A percentile compares a stretch with the other conserved stretches of the same genome.
Evolutionary conservation across 345 rosid species (phyloP).

Genomic region (Corchorus olitorius): DNA sequence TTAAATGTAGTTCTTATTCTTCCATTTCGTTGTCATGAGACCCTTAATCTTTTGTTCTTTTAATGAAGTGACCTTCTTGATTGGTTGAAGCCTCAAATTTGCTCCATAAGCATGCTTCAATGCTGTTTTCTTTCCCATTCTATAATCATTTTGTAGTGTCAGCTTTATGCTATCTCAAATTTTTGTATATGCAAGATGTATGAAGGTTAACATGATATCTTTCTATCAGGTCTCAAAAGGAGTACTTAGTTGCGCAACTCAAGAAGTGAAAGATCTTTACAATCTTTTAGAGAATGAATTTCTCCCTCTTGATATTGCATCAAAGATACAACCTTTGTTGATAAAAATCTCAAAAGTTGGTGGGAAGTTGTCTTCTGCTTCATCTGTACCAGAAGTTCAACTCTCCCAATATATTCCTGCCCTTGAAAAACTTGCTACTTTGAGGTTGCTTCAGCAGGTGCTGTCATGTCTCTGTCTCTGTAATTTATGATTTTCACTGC

Average conservation of each 20-base stretch:
- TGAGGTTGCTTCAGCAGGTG: constrained; percentile 92
- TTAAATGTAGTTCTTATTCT: background rate
- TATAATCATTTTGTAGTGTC: background rate
- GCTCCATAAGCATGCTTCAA: background rate
- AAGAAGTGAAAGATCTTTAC: constrained; percentile 94
- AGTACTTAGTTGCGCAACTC: constrained; percentile 90
- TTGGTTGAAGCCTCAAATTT: background rate
- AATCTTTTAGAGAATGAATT: constrained; percentile 89
- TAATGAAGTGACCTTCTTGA: background rate
- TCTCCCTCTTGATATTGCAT: constrained; percentile 80
- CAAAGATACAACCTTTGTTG: constrained; percentile 75
- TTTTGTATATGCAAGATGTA: background rate
- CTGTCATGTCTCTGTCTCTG: background rate
- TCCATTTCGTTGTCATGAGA: background rate
- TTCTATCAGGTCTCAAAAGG: constrained; percentile 73
- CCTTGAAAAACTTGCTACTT: constrained; percentile 81
- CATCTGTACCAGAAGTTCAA: constrained; percentile 90
- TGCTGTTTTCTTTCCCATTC: background rate
- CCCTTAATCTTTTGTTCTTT: background rate
- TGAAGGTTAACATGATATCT: background rate
- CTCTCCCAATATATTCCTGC: constrained; percentile 74
- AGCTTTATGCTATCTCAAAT: background rate
- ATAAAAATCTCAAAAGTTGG: constrained; percentile 80
- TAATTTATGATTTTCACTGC: constrained; percentile 3
- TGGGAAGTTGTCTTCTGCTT: constrained; percentile 86